Evolutionary conservation across 371 early-diverging fungal genomes (phyloP), one percentile per base, ranked within the genome.

Genomic region (Mucor lusitanicus): DNA sequence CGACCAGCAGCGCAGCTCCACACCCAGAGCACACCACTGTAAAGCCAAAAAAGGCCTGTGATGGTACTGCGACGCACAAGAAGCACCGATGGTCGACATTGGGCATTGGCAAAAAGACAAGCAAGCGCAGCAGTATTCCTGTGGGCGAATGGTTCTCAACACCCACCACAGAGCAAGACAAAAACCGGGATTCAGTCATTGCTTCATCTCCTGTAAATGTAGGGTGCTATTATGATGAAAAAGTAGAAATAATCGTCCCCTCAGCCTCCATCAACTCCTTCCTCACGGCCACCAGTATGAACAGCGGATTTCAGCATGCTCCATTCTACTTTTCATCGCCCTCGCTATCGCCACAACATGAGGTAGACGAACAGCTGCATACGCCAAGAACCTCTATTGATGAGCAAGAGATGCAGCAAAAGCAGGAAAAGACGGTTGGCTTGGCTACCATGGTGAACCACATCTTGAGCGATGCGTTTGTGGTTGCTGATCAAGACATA

Each of bases 401-500:
- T 15, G 53, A 54, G 17, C 63, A 55, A 59, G 37, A 33, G 0
- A 13, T 37, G 13, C 19, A 17, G 2, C 33, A 59, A 35, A 46
- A 44, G 27, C 35, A 56, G 21, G 42, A 13, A 30, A 44, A 21
- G 15, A 35, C 17, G 12, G 27, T 53, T 23, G 35, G 63, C 23
- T 32, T 68, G 23, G 69, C 59, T 9, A 39, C 53, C 23, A 48
- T 63, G 37, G 69, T 68, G 6, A 68, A 46, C n/a, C 33, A 58
- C 39, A 63, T 68, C 32, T 42, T 68, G 35, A 59, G 64, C 1
- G 69, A 63, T 63, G 69, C 69, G 9, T 63, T 68, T 23, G 21
- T 30, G 15, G 28, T 68, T 48, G 69, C 69, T 50, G 69, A 68
- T 50, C 42, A 44, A 50, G 69, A 68, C 23, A 50, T 50, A 19